Evolutionary conservation across 495 filamentous ascomycete species (phyloP).

Genomic region (Barbatosphaeria neglecta): DNA sequence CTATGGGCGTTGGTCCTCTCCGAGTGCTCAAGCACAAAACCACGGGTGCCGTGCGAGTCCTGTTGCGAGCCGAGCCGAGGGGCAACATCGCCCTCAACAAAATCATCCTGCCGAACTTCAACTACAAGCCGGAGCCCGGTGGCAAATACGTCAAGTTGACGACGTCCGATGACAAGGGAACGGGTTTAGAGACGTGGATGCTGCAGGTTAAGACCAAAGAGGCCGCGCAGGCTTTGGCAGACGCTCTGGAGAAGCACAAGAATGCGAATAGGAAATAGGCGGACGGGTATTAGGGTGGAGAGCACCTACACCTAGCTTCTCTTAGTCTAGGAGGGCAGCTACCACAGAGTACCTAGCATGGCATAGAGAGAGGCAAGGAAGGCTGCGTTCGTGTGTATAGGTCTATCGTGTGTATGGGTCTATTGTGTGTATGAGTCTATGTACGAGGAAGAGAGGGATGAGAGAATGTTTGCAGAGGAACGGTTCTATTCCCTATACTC

Average conservation of each 20-base stretch:
- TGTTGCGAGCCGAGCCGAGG: constrained; percentile 57
- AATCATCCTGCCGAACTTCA: constrained; percentile 41
- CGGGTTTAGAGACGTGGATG: constrained; percentile 48
- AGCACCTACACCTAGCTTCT: too few relatives aligned
- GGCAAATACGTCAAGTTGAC: constrained; percentile 46
- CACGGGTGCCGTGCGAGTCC: constrained; percentile 48
- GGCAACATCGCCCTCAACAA: constrained; percentile 62
- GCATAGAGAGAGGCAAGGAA: too few relatives aligned
- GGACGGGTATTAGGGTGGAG: background rate
- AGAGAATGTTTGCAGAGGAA: too few relatives aligned
- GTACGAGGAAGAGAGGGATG: too few relatives aligned
- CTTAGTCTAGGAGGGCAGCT: too few relatives aligned
- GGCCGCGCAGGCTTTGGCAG: constrained; percentile 31
- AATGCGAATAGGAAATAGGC: constrained; percentile 28
- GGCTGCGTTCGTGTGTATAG: too few relatives aligned
- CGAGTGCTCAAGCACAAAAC: constrained; percentile 57
- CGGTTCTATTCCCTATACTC: too few relatives aligned
- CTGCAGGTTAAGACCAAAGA: constrained; percentile 47
- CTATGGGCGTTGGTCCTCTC: constrained; percentile 51
- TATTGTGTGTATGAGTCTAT: too few relatives aligned
- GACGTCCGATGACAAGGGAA: constrained; percentile 38
- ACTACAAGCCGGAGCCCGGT: constrained; percentile 37
- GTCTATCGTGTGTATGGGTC: too few relatives aligned
- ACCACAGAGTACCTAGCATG: too few relatives aligned
- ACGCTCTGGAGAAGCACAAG: constrained; percentile 37